These are phyloP conservation scores for Neonectria punicea DNA, from an alignment of 2,329 filamentous ascomycete genomes.

Conservation along the genomic window DNA sequence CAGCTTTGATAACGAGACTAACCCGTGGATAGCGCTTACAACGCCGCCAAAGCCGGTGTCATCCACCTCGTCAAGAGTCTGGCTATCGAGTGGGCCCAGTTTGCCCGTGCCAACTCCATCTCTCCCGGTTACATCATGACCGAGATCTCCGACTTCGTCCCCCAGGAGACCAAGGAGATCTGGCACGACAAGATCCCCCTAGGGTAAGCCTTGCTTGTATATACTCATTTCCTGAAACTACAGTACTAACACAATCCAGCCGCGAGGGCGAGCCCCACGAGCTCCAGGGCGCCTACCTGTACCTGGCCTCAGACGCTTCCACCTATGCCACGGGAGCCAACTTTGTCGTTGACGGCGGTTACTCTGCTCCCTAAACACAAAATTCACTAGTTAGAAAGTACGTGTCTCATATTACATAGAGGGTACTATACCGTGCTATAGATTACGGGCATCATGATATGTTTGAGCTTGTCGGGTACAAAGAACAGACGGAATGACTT, in stretches of 20 bases:
- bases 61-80: slow-evolving; percentile 66
- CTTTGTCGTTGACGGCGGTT: slow-evolving; percentile 46
- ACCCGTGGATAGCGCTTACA: slow-evolving; percentile 55
- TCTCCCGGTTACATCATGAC: slow-evolving; percentile 50
- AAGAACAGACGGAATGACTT: background rate
- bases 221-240: background rate
- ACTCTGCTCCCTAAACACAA: slow-evolving; percentile 39
- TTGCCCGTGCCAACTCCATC: slow-evolving; percentile 67
- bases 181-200: slow-evolving; percentile 43
- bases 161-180: slow-evolving; percentile 40
- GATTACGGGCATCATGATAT: background rate
- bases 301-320: slow-evolving; percentile 46
- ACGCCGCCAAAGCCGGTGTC: slow-evolving; percentile 65
- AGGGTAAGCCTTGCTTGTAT: slow-evolving; percentile 26
- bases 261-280: slow-evolving; percentile 43
- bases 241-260: slow-evolving; percentile 28
- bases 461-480: background rate
- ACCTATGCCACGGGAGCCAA: slow-evolving; percentile 48
- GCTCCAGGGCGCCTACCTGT: slow-evolving; percentile 41
- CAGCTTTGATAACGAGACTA: background rate
- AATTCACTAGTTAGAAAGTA: background rate
- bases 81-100: slow-evolving; percentile 66
- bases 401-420: background rate
- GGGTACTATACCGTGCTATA: background rate
- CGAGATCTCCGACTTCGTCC: slow-evolving; percentile 43